Conservation (phyloP, 2,329 filamentous ascomycete genomes). For the Plenodomus biglobosus region DNA sequence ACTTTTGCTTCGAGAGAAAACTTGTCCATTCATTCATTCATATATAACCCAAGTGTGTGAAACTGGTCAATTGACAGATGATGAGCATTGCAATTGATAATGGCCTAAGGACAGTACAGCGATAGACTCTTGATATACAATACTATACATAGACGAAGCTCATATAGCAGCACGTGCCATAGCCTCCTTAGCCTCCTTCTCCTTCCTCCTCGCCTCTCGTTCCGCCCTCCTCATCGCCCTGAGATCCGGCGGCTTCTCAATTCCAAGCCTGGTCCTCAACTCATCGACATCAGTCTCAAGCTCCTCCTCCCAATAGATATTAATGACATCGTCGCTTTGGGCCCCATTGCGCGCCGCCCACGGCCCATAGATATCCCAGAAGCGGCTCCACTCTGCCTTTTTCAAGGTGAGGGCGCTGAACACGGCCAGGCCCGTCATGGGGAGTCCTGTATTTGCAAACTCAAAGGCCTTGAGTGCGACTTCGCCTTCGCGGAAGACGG, state of each 20-base stretch:
- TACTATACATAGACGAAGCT: background rate
- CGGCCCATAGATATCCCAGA: constrained; percentile 76
- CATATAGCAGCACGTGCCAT: background rate
- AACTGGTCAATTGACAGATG: no score
- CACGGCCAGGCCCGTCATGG: constrained; percentile 89
- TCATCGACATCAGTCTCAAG: constrained; percentile 79
- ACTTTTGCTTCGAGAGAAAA: no score
- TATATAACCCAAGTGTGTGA: no score
- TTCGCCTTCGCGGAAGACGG: constrained; percentile 91
- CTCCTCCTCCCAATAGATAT: constrained; percentile 97
- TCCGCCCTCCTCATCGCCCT: constrained; percentile 72
- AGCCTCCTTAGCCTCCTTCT: constrained; percentile 51
- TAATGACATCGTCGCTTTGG: constrained; percentile 77
- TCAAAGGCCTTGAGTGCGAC: constrained; percentile 97
- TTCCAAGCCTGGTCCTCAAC: constrained; percentile 72
- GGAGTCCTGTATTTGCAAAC: constrained; percentile 89
- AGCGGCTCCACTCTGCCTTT: constrained; percentile 63
- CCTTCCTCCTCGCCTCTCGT: constrained; percentile 66
- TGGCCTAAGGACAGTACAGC: background rate
- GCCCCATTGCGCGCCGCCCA: constrained; percentile 89
- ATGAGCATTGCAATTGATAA: no score
- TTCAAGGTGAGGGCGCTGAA: constrained; percentile 70
- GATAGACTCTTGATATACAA: background rate
- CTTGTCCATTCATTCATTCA: no score
- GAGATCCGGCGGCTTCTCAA: constrained; percentile 87